Percentiles rank a stretch among this genome's conserved stretches.
Conservation (phyloP, 305 asterid genomes). For the Plantago rigida region DNA sequence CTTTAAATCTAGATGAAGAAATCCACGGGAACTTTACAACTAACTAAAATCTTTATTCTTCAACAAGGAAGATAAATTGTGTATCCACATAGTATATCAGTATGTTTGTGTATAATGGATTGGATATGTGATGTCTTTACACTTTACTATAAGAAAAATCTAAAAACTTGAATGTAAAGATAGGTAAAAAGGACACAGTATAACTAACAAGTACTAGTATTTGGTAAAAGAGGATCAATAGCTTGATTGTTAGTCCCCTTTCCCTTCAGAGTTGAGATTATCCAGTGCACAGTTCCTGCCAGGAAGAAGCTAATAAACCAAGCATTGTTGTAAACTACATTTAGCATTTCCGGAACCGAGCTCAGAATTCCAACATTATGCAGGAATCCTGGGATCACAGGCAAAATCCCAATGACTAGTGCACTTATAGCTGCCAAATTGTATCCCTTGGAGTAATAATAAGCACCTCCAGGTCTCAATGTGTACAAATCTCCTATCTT, state of each 20-base stretch:
- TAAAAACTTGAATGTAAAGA: neutral
- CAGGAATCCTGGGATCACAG: slow-evolving; percentile 81
- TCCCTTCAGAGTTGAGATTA: slow-evolving; percentile 28
- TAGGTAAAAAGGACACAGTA: slow-evolving; percentile 2
- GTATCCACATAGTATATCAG: no score
- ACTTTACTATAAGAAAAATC: neutral
- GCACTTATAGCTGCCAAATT: slow-evolving; percentile 56
- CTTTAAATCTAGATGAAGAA: no score
- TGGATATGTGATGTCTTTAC: no score
- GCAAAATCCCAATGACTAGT: slow-evolving; percentile 55
- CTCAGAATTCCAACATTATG: slow-evolving; percentile 52
- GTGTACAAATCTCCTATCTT: slow-evolving; percentile 49
- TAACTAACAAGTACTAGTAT: slow-evolving; percentile 7
- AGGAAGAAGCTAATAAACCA: slow-evolving; percentile 78
- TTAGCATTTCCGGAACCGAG: slow-evolving; percentile 28
- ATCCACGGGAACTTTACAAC: no score
- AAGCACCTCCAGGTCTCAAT: slow-evolving; percentile 45
- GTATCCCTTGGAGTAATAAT: slow-evolving; percentile 55
- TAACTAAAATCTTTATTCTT: no score
- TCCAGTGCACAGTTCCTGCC: slow-evolving; percentile 53
- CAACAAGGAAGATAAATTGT: no score
- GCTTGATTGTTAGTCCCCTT: slow-evolving; percentile 4
- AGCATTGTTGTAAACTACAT: slow-evolving; percentile 53
- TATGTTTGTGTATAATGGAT: no score
- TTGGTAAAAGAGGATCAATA: slow-evolving; percentile 35